Base-by-base conservation (phyloP, 2,329 filamentous ascomycete genomes). In the Sarocladiaceae sp. region DNA sequence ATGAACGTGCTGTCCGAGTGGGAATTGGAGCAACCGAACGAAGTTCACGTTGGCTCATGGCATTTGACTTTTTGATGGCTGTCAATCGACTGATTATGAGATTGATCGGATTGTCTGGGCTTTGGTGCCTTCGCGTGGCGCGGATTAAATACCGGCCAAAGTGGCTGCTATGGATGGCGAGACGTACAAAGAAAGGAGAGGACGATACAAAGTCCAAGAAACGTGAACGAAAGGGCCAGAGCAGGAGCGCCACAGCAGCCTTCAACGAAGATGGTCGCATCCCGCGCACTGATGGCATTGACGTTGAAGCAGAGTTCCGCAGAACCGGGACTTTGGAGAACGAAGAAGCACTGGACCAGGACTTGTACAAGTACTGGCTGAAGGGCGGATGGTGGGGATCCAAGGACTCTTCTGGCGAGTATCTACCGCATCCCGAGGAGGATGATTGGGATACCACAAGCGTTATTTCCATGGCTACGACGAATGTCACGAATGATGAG, bases 311-410 rank as follows among this genome's bases (percentile, higher is more conserved):
- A 1, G 89, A 94, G 64, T 84, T 92, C 59, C 82, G 89, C 58
- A 80, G 80, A 51, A 76, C 83, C 47, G 52, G 66, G 6, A 58
- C 59, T 12, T 62, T 64, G 51, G 64, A 69, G 62, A 62, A 83
- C 36, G 88, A 94, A 59, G 78, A 80, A 25, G 80, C 82, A 35
- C 73, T 97, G 2, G 87, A 93, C 57, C 77, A 79, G 2, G 85
- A 83, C 54, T 72, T 97, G 2, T 97, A 97, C 65, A 75, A 76
- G 26, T 94, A 92, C 82, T 97, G 90, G 88, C 83, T 87, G 50
- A 75, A 78, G 51, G 90, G 90, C 18, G 90, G 89, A 7, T 88
- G 88, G 72, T 97, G 90, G 84, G 92, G 93, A 1, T 84, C 86
- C 15, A 76, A 85, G 28, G 93, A 97, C 64, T 76, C 77, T 4